phyloP scores from a whole-genome alignment of 805 yeast species.

The Teunomyces atbi region DNA sequence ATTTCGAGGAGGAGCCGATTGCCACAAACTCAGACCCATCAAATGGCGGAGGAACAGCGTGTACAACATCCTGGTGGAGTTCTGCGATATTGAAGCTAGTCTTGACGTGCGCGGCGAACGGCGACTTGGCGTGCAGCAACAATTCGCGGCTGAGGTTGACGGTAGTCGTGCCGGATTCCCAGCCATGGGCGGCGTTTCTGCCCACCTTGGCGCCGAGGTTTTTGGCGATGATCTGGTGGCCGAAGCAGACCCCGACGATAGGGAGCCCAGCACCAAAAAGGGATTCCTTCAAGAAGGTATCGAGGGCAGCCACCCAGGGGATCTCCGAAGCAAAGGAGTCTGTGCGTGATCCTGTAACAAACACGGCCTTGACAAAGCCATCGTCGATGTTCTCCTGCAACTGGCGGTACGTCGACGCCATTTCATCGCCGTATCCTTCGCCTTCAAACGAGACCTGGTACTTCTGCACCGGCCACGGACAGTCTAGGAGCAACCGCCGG shows the following conservation, averaged over 20 bases:
- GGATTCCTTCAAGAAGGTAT: slow-evolving; percentile 27
- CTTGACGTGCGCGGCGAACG: slow-evolving; percentile 23
- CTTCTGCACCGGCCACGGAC: slow-evolving; percentile 1
- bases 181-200: slow-evolving; percentile 53
- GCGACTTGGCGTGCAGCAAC: slow-evolving; percentile 17
- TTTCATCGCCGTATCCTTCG: slow-evolving; percentile 8
- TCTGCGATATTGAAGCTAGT: slow-evolving; percentile 43
- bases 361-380: slow-evolving; percentile 36
- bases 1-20: slow-evolving; percentile 54
- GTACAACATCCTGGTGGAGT: slow-evolving; percentile 40
- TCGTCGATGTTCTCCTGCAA: slow-evolving; percentile 24
- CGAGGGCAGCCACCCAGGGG: slow-evolving; percentile 42
- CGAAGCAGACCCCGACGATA: slow-evolving; percentile 76
- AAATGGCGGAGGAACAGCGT: slow-evolving; percentile 22
- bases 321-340: slow-evolving; percentile 43
- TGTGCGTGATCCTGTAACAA: slow-evolving; percentile 52
- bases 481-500: background rate
- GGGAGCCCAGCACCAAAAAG: slow-evolving; percentile 37
- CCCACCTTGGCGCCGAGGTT: slow-evolving; percentile 62
- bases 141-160: slow-evolving; percentile 45
- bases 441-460: slow-evolving; percentile 7
- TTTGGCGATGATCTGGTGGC: slow-evolving; percentile 76
- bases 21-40: slow-evolving; percentile 32
- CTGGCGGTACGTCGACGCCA: slow-evolving; percentile 13
- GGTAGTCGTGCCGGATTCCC: slow-evolving; percentile 68